Evolutionary conservation across 805 yeast genomes (phyloP).

Genomic region (Hanseniaspora thailandica): DNA sequence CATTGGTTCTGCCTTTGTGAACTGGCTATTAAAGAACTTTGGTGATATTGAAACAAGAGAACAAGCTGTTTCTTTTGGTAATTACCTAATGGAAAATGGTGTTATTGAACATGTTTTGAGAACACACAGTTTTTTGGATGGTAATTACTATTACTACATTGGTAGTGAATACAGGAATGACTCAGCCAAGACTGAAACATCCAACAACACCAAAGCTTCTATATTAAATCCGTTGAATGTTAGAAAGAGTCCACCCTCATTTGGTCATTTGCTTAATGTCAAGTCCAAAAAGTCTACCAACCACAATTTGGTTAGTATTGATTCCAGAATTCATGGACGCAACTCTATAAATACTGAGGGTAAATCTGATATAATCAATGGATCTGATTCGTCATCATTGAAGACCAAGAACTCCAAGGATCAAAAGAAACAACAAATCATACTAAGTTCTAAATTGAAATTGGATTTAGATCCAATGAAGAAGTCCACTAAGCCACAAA

Average conservation of each 20-base stretch:
- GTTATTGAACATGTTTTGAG: conserved; percentile 71
- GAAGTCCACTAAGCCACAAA: conserved; percentile 66
- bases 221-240: background rate
- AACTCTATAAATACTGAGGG: conserved; percentile 9
- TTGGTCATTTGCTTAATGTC: conserved; percentile 6
- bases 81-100: conserved; percentile 56
- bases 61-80: conserved; percentile 74
- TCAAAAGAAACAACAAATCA: conserved; percentile 30
- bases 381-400: background rate
- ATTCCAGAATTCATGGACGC: background rate
- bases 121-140: conserved; percentile 78
- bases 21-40: conserved; percentile 71
- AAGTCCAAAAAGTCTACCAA: background rate
- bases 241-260: conserved; percentile 6
- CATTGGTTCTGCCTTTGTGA: conserved; percentile 72
- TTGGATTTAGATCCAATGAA: conserved; percentile 65
- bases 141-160: conserved; percentile 79
- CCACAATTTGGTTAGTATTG: background rate
- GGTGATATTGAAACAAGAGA: conserved; percentile 72
- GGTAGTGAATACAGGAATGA: conserved; percentile 40
- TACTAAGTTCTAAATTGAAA: conserved; percentile 53
- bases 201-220: background rate
- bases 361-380: conserved; percentile 11
- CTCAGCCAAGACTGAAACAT: background rate
- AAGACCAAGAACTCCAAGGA: background rate